Evolutionary conservation across 2,329 filamentous ascomycete genomes (phyloP).

Genomic region (Teratosphaeriaceae sp.): DNA sequence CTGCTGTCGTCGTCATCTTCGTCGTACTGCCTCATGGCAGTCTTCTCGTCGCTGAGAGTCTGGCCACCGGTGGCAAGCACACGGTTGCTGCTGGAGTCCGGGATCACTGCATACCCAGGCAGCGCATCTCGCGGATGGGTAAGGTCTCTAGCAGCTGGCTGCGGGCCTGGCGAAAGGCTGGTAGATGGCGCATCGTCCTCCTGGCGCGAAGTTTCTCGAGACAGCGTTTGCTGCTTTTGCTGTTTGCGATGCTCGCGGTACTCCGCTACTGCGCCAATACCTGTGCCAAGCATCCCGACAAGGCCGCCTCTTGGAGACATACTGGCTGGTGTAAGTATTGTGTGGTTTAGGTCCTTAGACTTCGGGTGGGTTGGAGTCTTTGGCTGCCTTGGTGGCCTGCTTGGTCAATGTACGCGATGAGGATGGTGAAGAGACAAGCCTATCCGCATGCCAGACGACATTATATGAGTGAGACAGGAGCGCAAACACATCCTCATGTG

Average conservation of each 20-base stretch:
- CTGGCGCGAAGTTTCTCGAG: slow-evolving; percentile 12
- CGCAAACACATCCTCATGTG: no score
- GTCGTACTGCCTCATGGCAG: slow-evolving; percentile 6
- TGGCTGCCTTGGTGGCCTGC: no score
- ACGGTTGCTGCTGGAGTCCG: not conserved
- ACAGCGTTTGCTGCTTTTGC: slow-evolving; percentile 16
- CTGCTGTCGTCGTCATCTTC: slow-evolving; percentile 9
- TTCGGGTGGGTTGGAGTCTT: no score
- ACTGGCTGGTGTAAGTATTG: no score
- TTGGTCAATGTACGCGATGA: no score
- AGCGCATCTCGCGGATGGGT: not conserved
- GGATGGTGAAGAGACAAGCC: no score
- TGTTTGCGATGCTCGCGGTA: slow-evolving; percentile 24
- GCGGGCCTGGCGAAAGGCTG: not conserved
- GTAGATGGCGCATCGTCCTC: not conserved
- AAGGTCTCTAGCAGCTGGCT: not conserved
- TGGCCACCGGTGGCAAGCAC: slow-evolving; percentile 1
- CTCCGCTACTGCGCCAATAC: slow-evolving; percentile 24
- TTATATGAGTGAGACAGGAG: no score
- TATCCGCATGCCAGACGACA: no score
- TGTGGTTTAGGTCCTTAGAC: no score
- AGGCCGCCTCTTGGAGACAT: slow-evolving; percentile 4
- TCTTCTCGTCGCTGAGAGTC: slow-evolving; percentile 10
- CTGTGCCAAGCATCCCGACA: slow-evolving; percentile 15
- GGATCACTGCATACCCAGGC: not conserved